Percentiles rank a stretch among this genome's conserved stretches.
phyloP scores from a whole-genome alignment of 208 protist species.

The Trypanosoma brucei region DNA sequence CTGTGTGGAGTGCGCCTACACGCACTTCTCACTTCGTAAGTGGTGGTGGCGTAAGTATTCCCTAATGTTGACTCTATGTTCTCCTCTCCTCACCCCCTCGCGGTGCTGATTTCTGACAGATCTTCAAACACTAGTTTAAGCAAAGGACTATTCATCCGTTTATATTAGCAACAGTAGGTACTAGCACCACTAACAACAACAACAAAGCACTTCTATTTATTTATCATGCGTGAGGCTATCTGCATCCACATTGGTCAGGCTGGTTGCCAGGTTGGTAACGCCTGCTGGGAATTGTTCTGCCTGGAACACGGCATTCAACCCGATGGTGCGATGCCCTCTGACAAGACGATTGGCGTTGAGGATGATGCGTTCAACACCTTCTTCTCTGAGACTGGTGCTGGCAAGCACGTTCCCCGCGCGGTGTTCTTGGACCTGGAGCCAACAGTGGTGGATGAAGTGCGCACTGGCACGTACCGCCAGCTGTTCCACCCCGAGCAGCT shows the following conservation, averaged over 20 bases:
- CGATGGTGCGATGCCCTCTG: constrained; percentile 85
- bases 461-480: constrained; percentile 92
- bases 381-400: constrained; percentile 91
- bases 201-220: constrained; percentile 1
- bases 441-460: constrained; percentile 96
- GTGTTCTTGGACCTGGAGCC: constrained; percentile 97
- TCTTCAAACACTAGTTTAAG: too few relatives aligned
- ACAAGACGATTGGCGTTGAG: constrained; percentile 80
- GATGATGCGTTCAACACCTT: constrained; percentile 95
- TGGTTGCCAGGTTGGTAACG: constrained; percentile 96
- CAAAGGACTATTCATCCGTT: not conserved
- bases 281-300: constrained; percentile 95
- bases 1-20: too few relatives aligned
- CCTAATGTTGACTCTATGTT: too few relatives aligned
- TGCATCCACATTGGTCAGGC: constrained; percentile 96
- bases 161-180: not conserved
- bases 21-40: too few relatives aligned
- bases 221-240: constrained; percentile 90
- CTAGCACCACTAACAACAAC: not conserved
- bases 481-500: constrained; percentile 98
- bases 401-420: constrained; percentile 93
- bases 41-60: too few relatives aligned
- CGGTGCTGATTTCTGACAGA: too few relatives aligned
- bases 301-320: constrained; percentile 90
- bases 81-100: too few relatives aligned